A percentile compares a stretch with the other conserved stretches of the same genome.
Evolutionary conservation across 2,329 filamentous ascomycete genomes (phyloP).

Genomic region (Cadophora malorum): DNA sequence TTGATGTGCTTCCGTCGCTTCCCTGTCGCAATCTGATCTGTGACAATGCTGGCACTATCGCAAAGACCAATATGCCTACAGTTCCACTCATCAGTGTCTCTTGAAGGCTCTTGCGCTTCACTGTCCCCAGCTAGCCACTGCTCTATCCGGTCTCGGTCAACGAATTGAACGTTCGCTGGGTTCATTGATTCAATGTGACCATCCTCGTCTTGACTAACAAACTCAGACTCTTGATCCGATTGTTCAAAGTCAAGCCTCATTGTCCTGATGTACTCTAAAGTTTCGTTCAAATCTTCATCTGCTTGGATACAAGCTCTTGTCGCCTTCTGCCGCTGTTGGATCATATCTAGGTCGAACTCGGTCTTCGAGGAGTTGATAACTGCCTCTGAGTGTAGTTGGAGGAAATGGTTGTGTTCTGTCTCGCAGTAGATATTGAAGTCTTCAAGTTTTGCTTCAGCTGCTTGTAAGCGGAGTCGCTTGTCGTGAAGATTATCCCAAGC

Average conservation of each 20-base stretch:
- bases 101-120: neutral
- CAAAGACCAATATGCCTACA: neutral
- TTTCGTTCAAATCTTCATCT: constrained; percentile 2
- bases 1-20: constrained; percentile 6
- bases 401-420: neutral
- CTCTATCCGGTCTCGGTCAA: neutral
- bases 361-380: neutral
- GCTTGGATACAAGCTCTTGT: neutral
- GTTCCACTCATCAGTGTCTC: constrained; percentile 1
- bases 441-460: neutral
- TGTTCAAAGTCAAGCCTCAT: neutral
- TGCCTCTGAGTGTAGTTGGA: neutral
- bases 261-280: neutral
- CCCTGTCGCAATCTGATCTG: neutral
- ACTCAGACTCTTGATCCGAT: constrained; percentile 7
- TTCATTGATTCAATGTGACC: constrained; percentile 6
- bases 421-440: neutral
- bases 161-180: neutral
- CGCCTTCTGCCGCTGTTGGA: neutral
- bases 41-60: constrained; percentile 5
- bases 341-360: neutral
- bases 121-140: neutral
- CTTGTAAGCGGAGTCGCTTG: neutral
- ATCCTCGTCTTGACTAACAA: neutral
- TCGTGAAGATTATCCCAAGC: neutral